Conservation (phyloP, 1,284 basidiomycete genomes). For the Sanghuangporus sanghuang region DNA sequence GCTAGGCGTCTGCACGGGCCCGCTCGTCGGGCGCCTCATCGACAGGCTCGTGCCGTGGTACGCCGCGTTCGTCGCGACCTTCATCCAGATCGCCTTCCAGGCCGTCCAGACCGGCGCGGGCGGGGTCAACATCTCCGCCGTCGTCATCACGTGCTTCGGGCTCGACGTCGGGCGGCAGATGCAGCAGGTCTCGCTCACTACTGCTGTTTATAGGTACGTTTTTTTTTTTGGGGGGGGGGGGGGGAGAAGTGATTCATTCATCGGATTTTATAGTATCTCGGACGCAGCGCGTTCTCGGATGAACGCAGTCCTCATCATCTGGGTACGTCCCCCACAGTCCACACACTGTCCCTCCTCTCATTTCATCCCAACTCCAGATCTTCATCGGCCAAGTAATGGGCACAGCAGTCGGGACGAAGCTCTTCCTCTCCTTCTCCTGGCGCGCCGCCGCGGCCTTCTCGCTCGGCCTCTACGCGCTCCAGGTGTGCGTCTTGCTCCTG, state of each 20-base stretch:
- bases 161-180: conserved; percentile 42
- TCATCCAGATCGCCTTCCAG: conserved; percentile 38
- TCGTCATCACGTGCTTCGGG: conserved; percentile 41
- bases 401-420: conserved; percentile 44
- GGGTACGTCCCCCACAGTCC: conserved; percentile 27
- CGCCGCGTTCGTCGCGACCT: conserved; percentile 46
- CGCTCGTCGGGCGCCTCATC: conserved; percentile 54
- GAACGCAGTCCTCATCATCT: conserved; percentile 45
- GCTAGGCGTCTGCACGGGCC: conserved; percentile 58
- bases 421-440: conserved; percentile 51
- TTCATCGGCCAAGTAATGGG: conserved; percentile 49
- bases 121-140: conserved; percentile 53
- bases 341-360: not conserved
- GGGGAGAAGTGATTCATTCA: not conserved
- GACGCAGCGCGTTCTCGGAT: conserved; percentile 41
- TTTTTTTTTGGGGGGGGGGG: no score
- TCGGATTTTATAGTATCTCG: conserved; percentile 27
- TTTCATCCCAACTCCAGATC: conserved; percentile 21
- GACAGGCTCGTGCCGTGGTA: conserved; percentile 66
- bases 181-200: conserved; percentile 34
- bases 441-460: conserved; percentile 41
- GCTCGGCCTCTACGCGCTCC: conserved; percentile 40
- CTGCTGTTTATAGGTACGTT: conserved; percentile 33
- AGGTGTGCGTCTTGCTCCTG: conserved; percentile 34
- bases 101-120: conserved; percentile 54